These are phyloP conservation scores for Candida tibetensis DNA, from an alignment of 805 yeast species.

Conservation along the genomic window DNA sequence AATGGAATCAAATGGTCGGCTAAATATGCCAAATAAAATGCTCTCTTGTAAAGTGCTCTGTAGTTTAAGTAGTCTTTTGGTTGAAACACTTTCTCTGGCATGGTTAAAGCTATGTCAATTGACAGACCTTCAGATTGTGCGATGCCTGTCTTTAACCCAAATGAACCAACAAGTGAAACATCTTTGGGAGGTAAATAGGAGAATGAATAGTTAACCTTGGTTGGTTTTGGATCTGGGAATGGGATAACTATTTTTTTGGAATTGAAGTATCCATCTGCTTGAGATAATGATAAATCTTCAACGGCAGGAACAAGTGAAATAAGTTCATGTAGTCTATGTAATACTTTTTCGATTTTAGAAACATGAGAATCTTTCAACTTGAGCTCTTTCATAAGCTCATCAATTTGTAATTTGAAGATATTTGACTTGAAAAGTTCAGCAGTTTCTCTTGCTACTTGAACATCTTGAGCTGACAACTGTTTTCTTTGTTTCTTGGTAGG, in stretches of 20 bases:
- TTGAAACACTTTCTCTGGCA: constrained; percentile 75
- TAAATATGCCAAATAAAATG: constrained; percentile 79
- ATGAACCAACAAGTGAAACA: constrained; percentile 82
- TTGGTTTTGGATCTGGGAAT: constrained; percentile 87
- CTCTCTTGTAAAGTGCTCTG: constrained; percentile 84
- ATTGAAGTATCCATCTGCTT: constrained; percentile 55
- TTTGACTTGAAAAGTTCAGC: constrained; percentile 93
- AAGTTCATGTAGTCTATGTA: constrained; percentile 69
- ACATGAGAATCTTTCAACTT: constrained; percentile 68
- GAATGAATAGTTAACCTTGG: constrained; percentile 67
- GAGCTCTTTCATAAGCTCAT: constrained; percentile 81
- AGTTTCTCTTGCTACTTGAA: constrained; percentile 89
- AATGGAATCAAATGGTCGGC: constrained; percentile 60
- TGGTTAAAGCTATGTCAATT: constrained; percentile 76
- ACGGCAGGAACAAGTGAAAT: constrained; percentile 64
- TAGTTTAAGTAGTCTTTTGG: constrained; percentile 88
- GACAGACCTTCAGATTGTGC: constrained; percentile 46
- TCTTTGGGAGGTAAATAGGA: constrained; percentile 67
- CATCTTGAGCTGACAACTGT: constrained; percentile 68
- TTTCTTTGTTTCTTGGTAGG: constrained; percentile 35
- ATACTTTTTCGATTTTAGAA: constrained; percentile 63
- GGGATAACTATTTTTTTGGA: constrained; percentile 64
- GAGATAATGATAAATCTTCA: constrained; percentile 49
- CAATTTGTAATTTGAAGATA: constrained; percentile 92
- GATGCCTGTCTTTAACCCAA: constrained; percentile 81